Percentiles rank a stretch among this genome's conserved stretches.
phyloP scores from a whole-genome alignment of 1,139 yeast species.

The Hemisphaericaspora lyxosophila region DNA sequence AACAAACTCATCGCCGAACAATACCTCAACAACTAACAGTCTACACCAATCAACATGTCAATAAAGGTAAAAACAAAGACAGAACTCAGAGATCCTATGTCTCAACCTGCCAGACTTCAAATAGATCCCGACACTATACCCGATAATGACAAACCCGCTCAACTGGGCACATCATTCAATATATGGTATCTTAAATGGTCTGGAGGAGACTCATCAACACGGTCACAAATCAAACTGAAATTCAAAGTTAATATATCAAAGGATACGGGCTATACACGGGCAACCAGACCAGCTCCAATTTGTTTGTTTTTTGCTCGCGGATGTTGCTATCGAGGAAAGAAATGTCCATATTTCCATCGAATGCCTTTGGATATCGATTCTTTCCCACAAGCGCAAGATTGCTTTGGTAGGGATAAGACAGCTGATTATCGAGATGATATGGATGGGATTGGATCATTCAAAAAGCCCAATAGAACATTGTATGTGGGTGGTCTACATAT shows the following conservation, averaged over 20 bases:
- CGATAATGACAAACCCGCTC: conserved; percentile 70
- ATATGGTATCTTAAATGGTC: conserved; percentile 91
- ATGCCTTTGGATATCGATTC: conserved; percentile 55
- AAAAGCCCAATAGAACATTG: conserved; percentile 65
- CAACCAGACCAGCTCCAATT: conserved; percentile 45
- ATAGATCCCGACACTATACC: conserved; percentile 63
- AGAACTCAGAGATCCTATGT: conserved; percentile 7
- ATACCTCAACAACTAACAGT: too few species aligned
- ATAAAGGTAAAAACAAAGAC: neutral
- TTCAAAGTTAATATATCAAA: conserved; percentile 55
- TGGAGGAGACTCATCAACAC: conserved; percentile 56
- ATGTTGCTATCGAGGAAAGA: conserved; percentile 73
- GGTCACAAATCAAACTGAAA: conserved; percentile 31
- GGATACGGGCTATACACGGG: conserved; percentile 79
- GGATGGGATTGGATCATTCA: conserved; percentile 92
- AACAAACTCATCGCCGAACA: too few species aligned
- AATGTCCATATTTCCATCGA: conserved; percentile 77
- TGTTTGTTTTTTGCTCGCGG: conserved; percentile 91
- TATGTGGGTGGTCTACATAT: conserved; percentile 69
- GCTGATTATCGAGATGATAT: conserved; percentile 85
- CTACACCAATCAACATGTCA: conserved; percentile 1
- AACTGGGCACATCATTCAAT: conserved; percentile 67
- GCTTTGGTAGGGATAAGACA: conserved; percentile 90
- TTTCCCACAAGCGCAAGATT: conserved; percentile 68
- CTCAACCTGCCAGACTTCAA: conserved; percentile 60